phyloP scores from a whole-genome alignment of 345 rosid genomes.

The Eucalyptus curtisii region DNA sequence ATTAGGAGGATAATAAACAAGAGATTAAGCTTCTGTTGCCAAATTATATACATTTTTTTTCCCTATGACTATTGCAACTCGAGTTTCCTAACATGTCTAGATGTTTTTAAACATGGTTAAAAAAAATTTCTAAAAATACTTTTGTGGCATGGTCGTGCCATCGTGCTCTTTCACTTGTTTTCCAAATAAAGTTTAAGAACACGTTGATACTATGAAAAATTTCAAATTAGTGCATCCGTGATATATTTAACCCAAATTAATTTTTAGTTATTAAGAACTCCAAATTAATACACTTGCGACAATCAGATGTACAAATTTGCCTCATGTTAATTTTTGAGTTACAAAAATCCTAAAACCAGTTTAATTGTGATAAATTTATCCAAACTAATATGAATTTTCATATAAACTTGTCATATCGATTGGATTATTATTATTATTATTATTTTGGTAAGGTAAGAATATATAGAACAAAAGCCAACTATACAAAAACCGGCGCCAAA shows the following conservation, averaged over 20 bases:
- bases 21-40: not conserved
- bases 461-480: too few relatives aligned
- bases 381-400: not conserved
- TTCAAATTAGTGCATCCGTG: rapidly evolving
- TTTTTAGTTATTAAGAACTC: too few relatives aligned
- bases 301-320: too few relatives aligned
- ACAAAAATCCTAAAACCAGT: too few relatives aligned
- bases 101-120: not conserved
- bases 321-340: too few relatives aligned
- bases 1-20: not conserved
- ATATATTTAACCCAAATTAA: too few relatives aligned
- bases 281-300: rapidly evolving
- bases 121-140: not conserved
- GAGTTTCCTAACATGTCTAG: not conserved
- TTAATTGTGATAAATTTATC: too few relatives aligned
- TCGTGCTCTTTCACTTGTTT: not conserved
- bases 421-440: too few relatives aligned
- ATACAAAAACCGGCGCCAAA: too few relatives aligned
- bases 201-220: too few relatives aligned
- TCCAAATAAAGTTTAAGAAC: not conserved
- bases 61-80: not conserved
- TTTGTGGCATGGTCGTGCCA: not conserved
- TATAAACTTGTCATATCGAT: too few relatives aligned
- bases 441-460: too few relatives aligned
- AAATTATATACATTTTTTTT: not conserved